Percentiles rank a stretch among this genome's conserved stretches.
Evolutionary conservation across 1,284 basidiomycete genomes (phyloP).

Genomic region (Heterobasidion parviporum): DNA sequence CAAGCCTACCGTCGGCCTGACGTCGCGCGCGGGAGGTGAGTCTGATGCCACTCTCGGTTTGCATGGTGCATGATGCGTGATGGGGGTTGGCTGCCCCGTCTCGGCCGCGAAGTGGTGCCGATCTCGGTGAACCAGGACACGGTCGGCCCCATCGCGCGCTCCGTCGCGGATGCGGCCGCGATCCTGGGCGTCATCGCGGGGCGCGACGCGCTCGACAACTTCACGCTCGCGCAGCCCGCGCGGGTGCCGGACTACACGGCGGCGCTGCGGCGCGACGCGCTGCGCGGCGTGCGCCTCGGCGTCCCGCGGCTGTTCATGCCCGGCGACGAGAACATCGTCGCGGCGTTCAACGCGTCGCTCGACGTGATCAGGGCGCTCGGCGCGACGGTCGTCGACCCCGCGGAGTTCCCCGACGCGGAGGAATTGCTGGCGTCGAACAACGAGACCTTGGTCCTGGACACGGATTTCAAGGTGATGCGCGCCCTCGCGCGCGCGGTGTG

Average conservation of each 20-base stretch:
- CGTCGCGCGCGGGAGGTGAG: constrained; percentile 38
- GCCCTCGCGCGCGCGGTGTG: not conserved
- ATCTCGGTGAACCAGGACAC: constrained; percentile 47
- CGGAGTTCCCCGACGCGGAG: constrained; percentile 48
- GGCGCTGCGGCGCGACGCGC: constrained; percentile 38
- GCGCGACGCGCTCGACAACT: constrained; percentile 50
- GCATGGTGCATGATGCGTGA: not conserved
- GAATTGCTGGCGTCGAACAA: constrained; percentile 42
- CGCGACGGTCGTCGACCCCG: constrained; percentile 54
- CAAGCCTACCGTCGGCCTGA: constrained; percentile 44
- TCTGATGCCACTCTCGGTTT: not conserved
- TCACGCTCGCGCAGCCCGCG: constrained; percentile 47
- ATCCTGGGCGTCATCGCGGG: constrained; percentile 56
- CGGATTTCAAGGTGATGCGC: constrained; percentile 46
- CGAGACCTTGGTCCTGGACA: constrained; percentile 43
- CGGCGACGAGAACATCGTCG: constrained; percentile 5
- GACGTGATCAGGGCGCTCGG: constrained; percentile 40
- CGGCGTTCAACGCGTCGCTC: constrained; percentile 16
- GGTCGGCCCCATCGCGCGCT: constrained; percentile 53
- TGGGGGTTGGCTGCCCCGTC: too few species aligned
- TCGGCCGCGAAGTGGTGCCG: constrained; percentile 1
- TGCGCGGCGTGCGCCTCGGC: constrained; percentile 48
- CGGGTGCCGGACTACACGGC: constrained; percentile 46
- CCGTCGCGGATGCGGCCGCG: constrained; percentile 49
- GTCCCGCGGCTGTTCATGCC: constrained; percentile 30